A percentile compares a stretch with the other conserved stretches of the same genome.
These are phyloP conservation scores for Huntiella omanensis DNA, from an alignment of 2,329 filamentous ascomycete genomes.

Conservation along the genomic window DNA sequence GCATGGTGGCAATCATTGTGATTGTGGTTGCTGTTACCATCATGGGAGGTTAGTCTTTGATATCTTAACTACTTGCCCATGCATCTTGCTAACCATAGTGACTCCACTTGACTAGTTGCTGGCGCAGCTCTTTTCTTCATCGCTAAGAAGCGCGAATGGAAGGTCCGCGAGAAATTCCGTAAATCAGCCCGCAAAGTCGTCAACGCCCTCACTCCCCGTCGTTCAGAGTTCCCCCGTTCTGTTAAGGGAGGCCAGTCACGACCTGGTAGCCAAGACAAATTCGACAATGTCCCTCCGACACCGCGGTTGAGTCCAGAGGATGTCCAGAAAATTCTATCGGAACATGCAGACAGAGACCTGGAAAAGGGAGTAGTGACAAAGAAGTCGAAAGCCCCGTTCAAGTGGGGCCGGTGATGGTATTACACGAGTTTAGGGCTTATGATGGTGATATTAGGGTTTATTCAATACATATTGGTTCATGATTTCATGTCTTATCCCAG, in stretches of 20 bases:
- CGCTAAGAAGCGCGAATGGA: constrained; percentile 75
- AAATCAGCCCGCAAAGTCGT: constrained; percentile 46
- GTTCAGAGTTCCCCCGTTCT: constrained; percentile 39
- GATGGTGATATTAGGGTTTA: no score
- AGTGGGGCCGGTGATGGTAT: constrained; percentile 12
- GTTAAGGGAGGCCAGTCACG: constrained; percentile 25
- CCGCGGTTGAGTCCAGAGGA: constrained; percentile 29
- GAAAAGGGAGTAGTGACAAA: constrained; percentile 30
- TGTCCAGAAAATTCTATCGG: not conserved
- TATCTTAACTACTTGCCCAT: not conserved
- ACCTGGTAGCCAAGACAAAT: constrained; percentile 21
- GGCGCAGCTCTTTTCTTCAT: constrained; percentile 55
- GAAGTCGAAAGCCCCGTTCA: not conserved
- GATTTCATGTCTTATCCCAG: no score
- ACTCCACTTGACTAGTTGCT: constrained; percentile 26
- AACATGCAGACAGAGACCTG: constrained; percentile 22
- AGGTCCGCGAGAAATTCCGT: constrained; percentile 50
- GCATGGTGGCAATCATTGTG: constrained; percentile 54
- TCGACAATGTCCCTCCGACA: constrained; percentile 41
- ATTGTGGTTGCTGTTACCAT: constrained; percentile 49
- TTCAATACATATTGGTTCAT: no score
- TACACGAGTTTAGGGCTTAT: no score
- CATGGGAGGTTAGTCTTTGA: constrained; percentile 42
- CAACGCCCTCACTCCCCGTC: constrained; percentile 41
- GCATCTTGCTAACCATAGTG: constrained; percentile 5